A percentile compares a stretch with the other conserved stretches of the same genome.
phyloP scores from a whole-genome alignment of 495 filamentous ascomycete genomes.

The Hypomontagnella monticulosa region DNA sequence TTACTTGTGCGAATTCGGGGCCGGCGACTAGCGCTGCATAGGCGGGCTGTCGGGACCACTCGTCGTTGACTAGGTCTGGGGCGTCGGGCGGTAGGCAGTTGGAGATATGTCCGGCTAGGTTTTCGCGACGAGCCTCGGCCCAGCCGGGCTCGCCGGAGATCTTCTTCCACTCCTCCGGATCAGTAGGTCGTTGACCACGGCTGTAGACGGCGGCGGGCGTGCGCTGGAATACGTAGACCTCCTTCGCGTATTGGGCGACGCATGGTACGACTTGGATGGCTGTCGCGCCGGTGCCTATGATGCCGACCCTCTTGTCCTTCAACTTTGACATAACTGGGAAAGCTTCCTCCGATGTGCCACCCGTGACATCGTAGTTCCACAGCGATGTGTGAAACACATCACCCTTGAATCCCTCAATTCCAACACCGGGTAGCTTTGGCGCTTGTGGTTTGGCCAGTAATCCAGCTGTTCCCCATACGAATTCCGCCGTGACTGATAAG shows the following conservation, averaged over 20 bases:
- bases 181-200: conserved; percentile 60
- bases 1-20: conserved; percentile 30
- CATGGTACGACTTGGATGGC: conserved; percentile 62
- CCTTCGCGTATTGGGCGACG: conserved; percentile 60
- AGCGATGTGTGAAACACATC: conserved; percentile 62
- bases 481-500: conserved; percentile 47
- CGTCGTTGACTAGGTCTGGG: conserved; percentile 53
- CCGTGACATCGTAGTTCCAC: conserved; percentile 64
- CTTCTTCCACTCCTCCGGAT: conserved; percentile 56
- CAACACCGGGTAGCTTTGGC: conserved; percentile 52
- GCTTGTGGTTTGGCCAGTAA: conserved; percentile 57
- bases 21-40: conserved; percentile 49
- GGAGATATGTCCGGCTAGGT: conserved; percentile 47
- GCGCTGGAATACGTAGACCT: conserved; percentile 66
- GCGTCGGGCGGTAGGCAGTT: conserved; percentile 36
- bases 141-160: conserved; percentile 54
- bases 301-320: conserved; percentile 60
- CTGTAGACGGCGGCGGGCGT: conserved; percentile 61
- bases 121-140: conserved; percentile 54
- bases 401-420: conserved; percentile 57
- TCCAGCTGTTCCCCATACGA: conserved; percentile 51
- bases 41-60: conserved; percentile 48
- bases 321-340: conserved; percentile 54
- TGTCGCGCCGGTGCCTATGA: conserved; percentile 66
- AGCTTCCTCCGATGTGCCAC: conserved; percentile 57